A percentile compares a stretch with the other conserved stretches of the same genome.
Evolutionary conservation across 2,329 filamentous ascomycete species (phyloP).

Genomic region (Microascus cirrosus): DNA sequence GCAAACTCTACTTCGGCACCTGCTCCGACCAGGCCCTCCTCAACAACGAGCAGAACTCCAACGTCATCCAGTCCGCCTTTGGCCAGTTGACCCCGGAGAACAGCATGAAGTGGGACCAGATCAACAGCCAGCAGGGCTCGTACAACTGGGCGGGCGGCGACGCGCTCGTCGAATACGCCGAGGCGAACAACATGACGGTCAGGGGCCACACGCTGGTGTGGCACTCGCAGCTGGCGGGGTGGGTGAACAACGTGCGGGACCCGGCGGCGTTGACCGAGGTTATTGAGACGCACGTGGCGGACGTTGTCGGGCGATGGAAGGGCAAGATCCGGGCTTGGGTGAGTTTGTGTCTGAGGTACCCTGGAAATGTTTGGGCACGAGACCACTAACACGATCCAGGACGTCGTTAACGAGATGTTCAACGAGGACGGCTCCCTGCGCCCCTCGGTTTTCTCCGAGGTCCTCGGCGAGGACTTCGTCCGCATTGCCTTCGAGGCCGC

Average conservation of each 20-base stretch:
- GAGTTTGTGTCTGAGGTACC: too few relatives aligned
- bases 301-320: constrained; percentile 46
- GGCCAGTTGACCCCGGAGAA: constrained; percentile 58
- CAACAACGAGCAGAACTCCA: constrained; percentile 33
- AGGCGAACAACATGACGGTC: constrained; percentile 42
- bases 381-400: constrained; percentile 13
- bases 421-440: constrained; percentile 50
- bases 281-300: constrained; percentile 48
- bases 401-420: constrained; percentile 57
- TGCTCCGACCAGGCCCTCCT: constrained; percentile 43
- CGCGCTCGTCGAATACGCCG: constrained; percentile 47
- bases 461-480: constrained; percentile 61
- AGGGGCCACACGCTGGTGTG: constrained; percentile 58
- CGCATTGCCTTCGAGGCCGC: constrained; percentile 60
- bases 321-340: constrained; percentile 49
- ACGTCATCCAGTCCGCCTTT: constrained; percentile 46
- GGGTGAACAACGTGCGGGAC: constrained; percentile 47
- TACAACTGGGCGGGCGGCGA: constrained; percentile 50
- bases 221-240: constrained; percentile 48
- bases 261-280: constrained; percentile 38
- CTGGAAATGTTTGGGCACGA: too few relatives aligned
- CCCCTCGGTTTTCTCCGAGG: constrained; percentile 50
- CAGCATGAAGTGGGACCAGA: constrained; percentile 58
- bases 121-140: constrained; percentile 30
- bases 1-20: constrained; percentile 56